These are phyloP conservation scores for Aspergillus alliaceus DNA, from an alignment of 2,329 filamentous ascomycete species.

Conservation along the genomic window DNA sequence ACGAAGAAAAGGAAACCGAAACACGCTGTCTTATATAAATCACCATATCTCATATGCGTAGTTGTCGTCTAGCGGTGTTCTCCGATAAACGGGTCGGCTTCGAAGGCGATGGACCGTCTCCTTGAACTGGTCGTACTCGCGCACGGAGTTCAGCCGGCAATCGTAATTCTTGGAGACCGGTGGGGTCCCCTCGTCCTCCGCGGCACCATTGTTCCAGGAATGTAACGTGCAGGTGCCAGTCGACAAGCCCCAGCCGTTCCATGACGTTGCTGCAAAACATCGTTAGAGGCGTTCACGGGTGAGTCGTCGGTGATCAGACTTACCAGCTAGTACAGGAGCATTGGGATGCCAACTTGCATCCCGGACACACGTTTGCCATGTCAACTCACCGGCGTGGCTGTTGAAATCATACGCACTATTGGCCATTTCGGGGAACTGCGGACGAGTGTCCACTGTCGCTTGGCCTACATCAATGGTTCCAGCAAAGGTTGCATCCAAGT, in stretches of 20 bases:
- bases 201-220: conserved; percentile 68
- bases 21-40: background rate
- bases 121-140: conserved; percentile 42
- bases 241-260: conserved; percentile 74
- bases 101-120: conserved; percentile 13
- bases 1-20: too few relatives aligned
- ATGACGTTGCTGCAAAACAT: conserved; percentile 65
- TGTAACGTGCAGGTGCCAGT: conserved; percentile 77
- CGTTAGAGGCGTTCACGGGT: background rate
- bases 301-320: conserved; percentile 21
- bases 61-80: conserved; percentile 3
- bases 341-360: conserved; percentile 91
- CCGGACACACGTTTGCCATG: conserved; percentile 76
- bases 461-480: conserved; percentile 73
- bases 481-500: conserved; percentile 83
- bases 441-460: conserved; percentile 65
- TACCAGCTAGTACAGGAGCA: conserved; percentile 73
- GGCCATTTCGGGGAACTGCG: conserved; percentile 52
- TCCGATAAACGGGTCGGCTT: conserved; percentile 17
- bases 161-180: conserved; percentile 62
- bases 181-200: conserved; percentile 63
- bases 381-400: conserved; percentile 50
- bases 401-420: conserved; percentile 59
- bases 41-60: conserved; percentile 9
- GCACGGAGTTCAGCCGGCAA: conserved; percentile 54